Evolutionary conservation across 306 rosid genomes (phyloP).

Genomic region (Rosa rugosa): DNA sequence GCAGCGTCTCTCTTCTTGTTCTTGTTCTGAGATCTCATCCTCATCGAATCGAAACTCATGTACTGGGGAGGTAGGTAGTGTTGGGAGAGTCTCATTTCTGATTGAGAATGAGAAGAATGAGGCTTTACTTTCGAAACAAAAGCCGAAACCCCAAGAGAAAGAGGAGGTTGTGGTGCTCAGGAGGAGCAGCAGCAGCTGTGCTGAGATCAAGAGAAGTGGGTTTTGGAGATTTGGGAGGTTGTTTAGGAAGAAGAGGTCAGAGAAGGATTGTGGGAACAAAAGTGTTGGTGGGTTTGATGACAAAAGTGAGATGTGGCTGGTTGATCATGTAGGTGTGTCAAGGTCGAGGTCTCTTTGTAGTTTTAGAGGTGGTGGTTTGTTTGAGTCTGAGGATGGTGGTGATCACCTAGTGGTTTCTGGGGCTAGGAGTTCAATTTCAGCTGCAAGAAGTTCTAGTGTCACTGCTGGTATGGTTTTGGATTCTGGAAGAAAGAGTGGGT

Average conservation of each 20-base stretch:
- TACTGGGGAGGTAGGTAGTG: constrained; percentile 82
- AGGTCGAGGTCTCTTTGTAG: constrained; percentile 93
- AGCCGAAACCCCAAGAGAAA: constrained; percentile 40
- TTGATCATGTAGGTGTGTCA: constrained; percentile 67
- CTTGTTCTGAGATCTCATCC: constrained; percentile 90
- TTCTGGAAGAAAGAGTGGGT: constrained; percentile 73
- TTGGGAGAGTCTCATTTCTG: constrained; percentile 85
- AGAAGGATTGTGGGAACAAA: constrained; percentile 55
- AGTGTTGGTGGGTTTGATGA: constrained; percentile 78
- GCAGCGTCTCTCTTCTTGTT: constrained; percentile 94
- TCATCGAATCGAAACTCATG: constrained; percentile 81
- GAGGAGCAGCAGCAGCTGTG: constrained; percentile 78
- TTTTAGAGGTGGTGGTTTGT: constrained; percentile 64
- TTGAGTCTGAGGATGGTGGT: constrained; percentile 86
- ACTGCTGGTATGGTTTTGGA: constrained; percentile 70
- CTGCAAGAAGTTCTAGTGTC: constrained; percentile 89
- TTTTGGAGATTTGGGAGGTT: constrained; percentile 77
- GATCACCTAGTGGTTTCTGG: constrained; percentile 63
- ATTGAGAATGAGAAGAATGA: constrained; percentile 79
- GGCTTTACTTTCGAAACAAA: constrained; percentile 26
- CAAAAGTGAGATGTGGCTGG: constrained; percentile 61
- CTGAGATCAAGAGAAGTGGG: constrained; percentile 59
- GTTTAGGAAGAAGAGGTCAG: constrained; percentile 65
- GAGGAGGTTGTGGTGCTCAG: constrained; percentile 53
- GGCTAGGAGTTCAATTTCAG: constrained; percentile 91